Base-by-base conservation (phyloP, 257 asterid species). In the Anisodus tanguticus region DNA sequence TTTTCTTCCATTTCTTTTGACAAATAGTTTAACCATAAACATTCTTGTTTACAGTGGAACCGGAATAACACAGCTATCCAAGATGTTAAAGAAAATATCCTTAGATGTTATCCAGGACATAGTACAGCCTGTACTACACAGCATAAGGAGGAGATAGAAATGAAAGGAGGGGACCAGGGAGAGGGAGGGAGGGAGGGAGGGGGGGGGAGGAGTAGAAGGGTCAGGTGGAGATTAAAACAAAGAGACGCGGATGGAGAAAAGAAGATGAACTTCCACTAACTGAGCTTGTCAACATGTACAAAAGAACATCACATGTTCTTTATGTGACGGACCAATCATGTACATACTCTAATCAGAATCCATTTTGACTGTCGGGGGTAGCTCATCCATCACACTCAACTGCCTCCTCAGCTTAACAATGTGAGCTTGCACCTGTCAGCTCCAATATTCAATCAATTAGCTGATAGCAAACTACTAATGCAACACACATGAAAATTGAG, bases 381-480 rank as follows among this genome's bases (percentile, higher is more conserved):
- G 86, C 86, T 90, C 94, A 67, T 92, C 97, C 70, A 91, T 66
- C 86, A 90, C 70, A 85, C 90, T 94, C 90, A 92, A 83, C 77
- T 92, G 95, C 88, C 97, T 92, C 87, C 94, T 88, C 84, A 92
- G 92, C 88, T 91, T 93, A 87, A 86, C 83, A 84, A 93, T 93
- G 89, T 93, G 95, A 64, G 93, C 92, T 90, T 93, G 97, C 88
- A 92, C 97, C 97, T 93, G 68, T 85, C 88, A 91, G 19, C 78
- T 69, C n/a, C 62, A 53, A 22, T 70, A 5, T 10, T 43, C 63
- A 51, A 68, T 82, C 80, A 11, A 54, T 53, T 82, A 68, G 67
- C 45, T 54, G 43, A 58, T 17, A 9, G 66, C 5, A 54, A 67
- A 31, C 58, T 31, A 68, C 37, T 51, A 49, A 6, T 76, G n/a